A percentile compares a stretch with the other conserved stretches of the same genome.
These are phyloP conservation scores for Diaporthe sp. DNA, from an alignment of 2,329 filamentous ascomycete genomes.

Conservation along the genomic window DNA sequence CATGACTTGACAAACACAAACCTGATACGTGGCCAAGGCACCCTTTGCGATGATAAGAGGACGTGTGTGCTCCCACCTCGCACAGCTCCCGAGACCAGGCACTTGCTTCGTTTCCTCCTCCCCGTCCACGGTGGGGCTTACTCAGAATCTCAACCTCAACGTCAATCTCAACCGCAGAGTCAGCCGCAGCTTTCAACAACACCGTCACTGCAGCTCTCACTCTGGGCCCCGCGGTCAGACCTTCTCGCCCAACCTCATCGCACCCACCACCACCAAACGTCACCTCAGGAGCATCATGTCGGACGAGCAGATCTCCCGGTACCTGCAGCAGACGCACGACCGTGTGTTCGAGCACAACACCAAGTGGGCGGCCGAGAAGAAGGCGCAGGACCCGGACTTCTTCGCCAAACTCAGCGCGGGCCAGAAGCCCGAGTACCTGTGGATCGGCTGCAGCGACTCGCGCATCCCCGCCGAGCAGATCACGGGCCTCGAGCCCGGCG, in stretches of 20 bases:
- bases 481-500: conserved; percentile 84
- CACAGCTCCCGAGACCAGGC: conserved; percentile 15
- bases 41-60: conserved; percentile 37
- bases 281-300: conserved; percentile 41
- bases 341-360: conserved; percentile 78
- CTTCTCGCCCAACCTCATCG: conserved; percentile 32
- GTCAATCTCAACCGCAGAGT: neutral
- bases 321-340: conserved; percentile 74
- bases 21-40: conserved; percentile 10
- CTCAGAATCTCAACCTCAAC: conserved; percentile 5
- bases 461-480: conserved; percentile 93
- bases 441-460: conserved; percentile 93
- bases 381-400: conserved; percentile 71
- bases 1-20: neutral
- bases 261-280: neutral
- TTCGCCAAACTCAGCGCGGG: conserved; percentile 74
- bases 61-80: conserved; percentile 32
- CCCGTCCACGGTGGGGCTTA: conserved; percentile 4
- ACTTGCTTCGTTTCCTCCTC: conserved; percentile 15
- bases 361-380: conserved; percentile 73
- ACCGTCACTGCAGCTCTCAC: conserved; percentile 16
- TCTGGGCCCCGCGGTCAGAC: neutral
- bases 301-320: conserved; percentile 60
- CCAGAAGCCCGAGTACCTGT: conserved; percentile 80
- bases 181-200: neutral